Evolutionary conservation across 805 yeast genomes (phyloP).

Genomic region (Jamesozyma spencerorum): DNA sequence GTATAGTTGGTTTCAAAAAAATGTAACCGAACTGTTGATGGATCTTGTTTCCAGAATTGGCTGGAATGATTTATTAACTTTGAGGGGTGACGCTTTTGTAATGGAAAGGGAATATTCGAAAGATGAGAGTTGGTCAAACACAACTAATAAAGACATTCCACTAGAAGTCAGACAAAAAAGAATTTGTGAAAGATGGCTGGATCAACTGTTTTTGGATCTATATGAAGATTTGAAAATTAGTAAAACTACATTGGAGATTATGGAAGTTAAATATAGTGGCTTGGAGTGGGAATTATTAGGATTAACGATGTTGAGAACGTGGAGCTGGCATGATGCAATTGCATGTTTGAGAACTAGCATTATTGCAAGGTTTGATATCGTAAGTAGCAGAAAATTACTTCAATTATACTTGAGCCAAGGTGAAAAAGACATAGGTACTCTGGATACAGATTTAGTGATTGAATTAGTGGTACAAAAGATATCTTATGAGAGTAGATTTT

Average conservation of each 20-base stretch:
- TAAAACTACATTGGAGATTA: conserved; percentile 20
- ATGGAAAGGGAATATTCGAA: conserved; percentile 61
- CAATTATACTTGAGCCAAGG: conserved; percentile 28
- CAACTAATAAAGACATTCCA: conserved; percentile 12
- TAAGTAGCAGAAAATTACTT: conserved; percentile 44
- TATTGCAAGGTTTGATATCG: conserved; percentile 52
- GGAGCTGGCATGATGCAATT: conserved; percentile 39
- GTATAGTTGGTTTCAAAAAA: conserved; percentile 20
- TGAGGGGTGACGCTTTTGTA: conserved; percentile 65
- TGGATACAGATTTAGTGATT: conserved; percentile 33
- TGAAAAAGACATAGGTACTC: conserved; percentile 2
- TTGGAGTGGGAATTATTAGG: conserved; percentile 72
- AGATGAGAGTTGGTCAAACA: conserved; percentile 2
- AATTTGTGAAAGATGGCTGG: conserved; percentile 29
- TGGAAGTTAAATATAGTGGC: conserved; percentile 43
- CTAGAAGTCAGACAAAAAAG: conserved; percentile 19
- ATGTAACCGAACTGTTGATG: conserved; percentile 64
- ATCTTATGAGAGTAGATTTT: conserved; percentile 60
- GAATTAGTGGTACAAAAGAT: conserved; percentile 40
- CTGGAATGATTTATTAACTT: conserved; percentile 66
- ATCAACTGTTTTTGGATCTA: conserved; percentile 27
- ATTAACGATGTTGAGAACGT: conserved; percentile 40
- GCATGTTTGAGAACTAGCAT: conserved; percentile 47
- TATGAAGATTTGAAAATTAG: conserved; percentile 31
- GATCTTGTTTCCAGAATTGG: conserved; percentile 60